Evolutionary conservation across 164 flowering plant species (phyloP).

Genomic region (Vitis labrusca): DNA sequence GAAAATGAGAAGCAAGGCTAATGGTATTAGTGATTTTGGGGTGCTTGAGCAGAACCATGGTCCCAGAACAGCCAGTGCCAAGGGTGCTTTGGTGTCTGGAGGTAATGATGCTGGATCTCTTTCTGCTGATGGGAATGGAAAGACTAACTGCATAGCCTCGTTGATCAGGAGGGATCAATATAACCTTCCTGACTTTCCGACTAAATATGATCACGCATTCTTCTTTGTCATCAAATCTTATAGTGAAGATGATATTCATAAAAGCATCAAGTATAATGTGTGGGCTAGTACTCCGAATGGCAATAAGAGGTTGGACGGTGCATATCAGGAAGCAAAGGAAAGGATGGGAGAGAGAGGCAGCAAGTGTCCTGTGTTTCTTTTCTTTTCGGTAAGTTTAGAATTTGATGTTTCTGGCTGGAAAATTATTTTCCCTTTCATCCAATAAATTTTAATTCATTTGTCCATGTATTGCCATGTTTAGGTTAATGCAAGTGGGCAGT

Average conservation of each 20-base stretch:
- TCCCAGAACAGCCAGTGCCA: slow-evolving; percentile 41
- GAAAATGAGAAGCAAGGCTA: slow-evolving; percentile 36
- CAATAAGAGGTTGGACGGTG: slow-evolving; percentile 68
- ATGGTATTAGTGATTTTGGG: slow-evolving; percentile 31
- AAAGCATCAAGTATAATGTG: slow-evolving; percentile 79
- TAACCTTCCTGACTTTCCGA: slow-evolving; percentile 53
- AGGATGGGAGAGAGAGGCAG: slow-evolving; percentile 32
- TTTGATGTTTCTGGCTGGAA: not conserved
- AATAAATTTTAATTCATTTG: too few species aligned
- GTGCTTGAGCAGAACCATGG: slow-evolving; percentile 54
- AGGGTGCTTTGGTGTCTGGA: slow-evolving; percentile 20
- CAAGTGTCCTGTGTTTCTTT: slow-evolving; percentile 68
- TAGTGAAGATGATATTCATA: slow-evolving; percentile 83
- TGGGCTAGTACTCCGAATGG: slow-evolving; percentile 89
- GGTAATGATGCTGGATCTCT: slow-evolving; percentile 22
- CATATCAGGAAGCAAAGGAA: slow-evolving; percentile 60
- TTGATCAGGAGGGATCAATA: slow-evolving; percentile 45
- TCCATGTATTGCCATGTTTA: slow-evolving; percentile 17
- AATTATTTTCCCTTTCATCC: too few species aligned
- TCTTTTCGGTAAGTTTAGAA: slow-evolving; percentile 62
- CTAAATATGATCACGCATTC: slow-evolving; percentile 54
- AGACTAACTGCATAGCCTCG: slow-evolving; percentile 17
- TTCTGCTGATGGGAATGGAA: slow-evolving; percentile 19
- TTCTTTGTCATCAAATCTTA: slow-evolving; percentile 85
- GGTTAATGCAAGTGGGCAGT: slow-evolving; percentile 93